Evolutionary conservation across 805 yeast genomes (phyloP).

Genomic region (Saturnispora serradocipensis): DNA sequence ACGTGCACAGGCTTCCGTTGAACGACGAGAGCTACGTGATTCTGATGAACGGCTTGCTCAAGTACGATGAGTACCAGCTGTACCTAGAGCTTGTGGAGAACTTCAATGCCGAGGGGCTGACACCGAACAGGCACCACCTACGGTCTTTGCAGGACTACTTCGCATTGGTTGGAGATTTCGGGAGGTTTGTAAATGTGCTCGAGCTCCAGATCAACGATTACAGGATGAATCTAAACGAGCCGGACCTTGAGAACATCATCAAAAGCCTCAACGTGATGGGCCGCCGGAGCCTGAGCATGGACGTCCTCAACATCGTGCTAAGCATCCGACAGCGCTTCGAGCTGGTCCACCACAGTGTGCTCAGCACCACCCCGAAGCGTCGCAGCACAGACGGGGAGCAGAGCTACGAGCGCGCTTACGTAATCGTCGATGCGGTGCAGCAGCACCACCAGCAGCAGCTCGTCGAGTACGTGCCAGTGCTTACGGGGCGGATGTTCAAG

Average conservation of each 20-base stretch:
- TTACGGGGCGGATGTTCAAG: slow-evolving; percentile 3
- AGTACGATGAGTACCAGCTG: slow-evolving; percentile 11
- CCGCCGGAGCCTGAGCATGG: background rate
- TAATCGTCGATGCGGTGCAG: background rate
- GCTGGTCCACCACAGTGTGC: background rate
- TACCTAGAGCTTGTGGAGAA: slow-evolving; percentile 14
- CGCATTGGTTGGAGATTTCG: slow-evolving; percentile 9
- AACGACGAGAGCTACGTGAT: slow-evolving; percentile 13
- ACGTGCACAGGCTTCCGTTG: background rate
- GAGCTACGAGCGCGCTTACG: background rate
- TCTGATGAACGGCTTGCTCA: slow-evolving; percentile 15
- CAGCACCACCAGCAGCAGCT: background rate
- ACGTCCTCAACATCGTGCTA: background rate
- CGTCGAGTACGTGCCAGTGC: background rate
- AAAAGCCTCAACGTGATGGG: background rate
- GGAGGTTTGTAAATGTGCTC: slow-evolving; percentile 15
- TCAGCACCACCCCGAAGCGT: background rate
- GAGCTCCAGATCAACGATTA: slow-evolving; percentile 15
- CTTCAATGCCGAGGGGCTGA: slow-evolving; percentile 10
- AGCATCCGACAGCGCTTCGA: slow-evolving; percentile 2
- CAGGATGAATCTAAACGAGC: slow-evolving; percentile 14
- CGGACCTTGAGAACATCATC: slow-evolving; percentile 2
- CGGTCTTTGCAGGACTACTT: slow-evolving; percentile 9
- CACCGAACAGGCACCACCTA: slow-evolving; percentile 17
- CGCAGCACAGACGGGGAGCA: background rate